These are phyloP conservation scores for Diaporthe citriasiana DNA, from an alignment of 2,329 filamentous ascomycete species.

Conservation along the genomic window DNA sequence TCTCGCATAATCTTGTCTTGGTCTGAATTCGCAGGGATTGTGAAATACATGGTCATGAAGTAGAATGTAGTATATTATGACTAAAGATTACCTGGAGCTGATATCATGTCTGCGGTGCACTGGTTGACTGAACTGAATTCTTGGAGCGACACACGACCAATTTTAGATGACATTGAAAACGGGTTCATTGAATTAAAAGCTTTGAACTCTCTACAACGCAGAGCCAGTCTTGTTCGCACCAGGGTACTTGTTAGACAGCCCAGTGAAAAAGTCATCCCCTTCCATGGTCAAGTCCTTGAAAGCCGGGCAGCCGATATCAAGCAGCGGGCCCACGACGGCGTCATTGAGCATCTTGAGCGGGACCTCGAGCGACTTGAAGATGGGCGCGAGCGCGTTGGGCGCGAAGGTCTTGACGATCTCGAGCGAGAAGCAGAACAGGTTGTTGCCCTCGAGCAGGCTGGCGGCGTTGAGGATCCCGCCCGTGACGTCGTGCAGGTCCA, in stretches of 20 bases:
- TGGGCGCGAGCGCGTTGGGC: slow-evolving; percentile 57
- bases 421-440: slow-evolving; percentile 54
- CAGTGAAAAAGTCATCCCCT: slow-evolving; percentile 42
- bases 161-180: background rate
- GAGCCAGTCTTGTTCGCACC: slow-evolving; percentile 25
- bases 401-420: slow-evolving; percentile 56
- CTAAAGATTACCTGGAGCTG: background rate
- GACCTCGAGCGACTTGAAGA: slow-evolving; percentile 52
- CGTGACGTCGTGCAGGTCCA: slow-evolving; percentile 48
- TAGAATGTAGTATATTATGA: background rate
- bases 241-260: slow-evolving; percentile 20
- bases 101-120: background rate
- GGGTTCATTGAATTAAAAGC: background rate
- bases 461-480: slow-evolving; percentile 46
- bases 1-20: too few species aligned
- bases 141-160: background rate
- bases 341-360: slow-evolving; percentile 53
- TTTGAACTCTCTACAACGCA: background rate
- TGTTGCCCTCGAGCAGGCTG: slow-evolving; percentile 50
- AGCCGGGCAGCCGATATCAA: slow-evolving; percentile 50
- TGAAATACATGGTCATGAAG: too few species aligned
- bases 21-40: too few species aligned
- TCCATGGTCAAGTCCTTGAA: slow-evolving; percentile 48
- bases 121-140: background rate
- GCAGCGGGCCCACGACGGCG: slow-evolving; percentile 48